Evolutionary conservation across 2,329 filamentous ascomycete species (phyloP), one percentile per base, ranked within the genome.

Genomic region (Aureobasidium sp.): DNA sequence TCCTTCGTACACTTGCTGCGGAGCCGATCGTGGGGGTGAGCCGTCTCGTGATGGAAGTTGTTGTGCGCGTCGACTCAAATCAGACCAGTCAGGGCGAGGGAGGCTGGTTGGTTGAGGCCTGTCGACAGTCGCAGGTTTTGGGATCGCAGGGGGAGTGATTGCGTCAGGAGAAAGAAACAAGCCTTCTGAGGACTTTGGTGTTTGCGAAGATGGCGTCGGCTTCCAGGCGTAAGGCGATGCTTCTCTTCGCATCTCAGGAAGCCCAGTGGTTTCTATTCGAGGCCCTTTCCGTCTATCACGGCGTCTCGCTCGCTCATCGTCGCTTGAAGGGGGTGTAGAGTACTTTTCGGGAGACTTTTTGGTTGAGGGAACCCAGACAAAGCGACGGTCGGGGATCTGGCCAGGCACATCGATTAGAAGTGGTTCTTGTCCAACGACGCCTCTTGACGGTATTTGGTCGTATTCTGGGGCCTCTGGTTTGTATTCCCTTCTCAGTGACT

Each of bases 351-450:
- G 58, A 16, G 56, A 22, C 37, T 55, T 30, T 53, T 53, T 37
- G 11, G 59, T 47, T 11, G 60, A 55, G 3, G 35, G 41, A 7
- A 85, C 68, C 32, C 85, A 68, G 7, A 86, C 80, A 60, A 84
- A 88, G 34, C 84, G 79, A 32, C 80, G 76, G 64, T 88, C 85
- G 14, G 42, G 40, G n/a, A 32, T 53, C 21, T 59, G 74, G 71
- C 49, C 64, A 55, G 58, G 60, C 12, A 86, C 78, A 53, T 85
- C 81, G 53, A 84, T 69, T 21, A 90, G 72, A 44, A 90, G 73
- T 11, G 81, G 82, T 22, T 82, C 70, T 62, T 90, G 86, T 49
- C 90, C 84, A 55, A 84, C 68, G 5, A 79, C 77, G 34, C 86
- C 86, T 54, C 79, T 79, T 54, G 77, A 76, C 45, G 75, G 74